phyloP scores from a whole-genome alignment of 2,329 filamentous ascomycete genomes.

The Arthroderma sp. region DNA sequence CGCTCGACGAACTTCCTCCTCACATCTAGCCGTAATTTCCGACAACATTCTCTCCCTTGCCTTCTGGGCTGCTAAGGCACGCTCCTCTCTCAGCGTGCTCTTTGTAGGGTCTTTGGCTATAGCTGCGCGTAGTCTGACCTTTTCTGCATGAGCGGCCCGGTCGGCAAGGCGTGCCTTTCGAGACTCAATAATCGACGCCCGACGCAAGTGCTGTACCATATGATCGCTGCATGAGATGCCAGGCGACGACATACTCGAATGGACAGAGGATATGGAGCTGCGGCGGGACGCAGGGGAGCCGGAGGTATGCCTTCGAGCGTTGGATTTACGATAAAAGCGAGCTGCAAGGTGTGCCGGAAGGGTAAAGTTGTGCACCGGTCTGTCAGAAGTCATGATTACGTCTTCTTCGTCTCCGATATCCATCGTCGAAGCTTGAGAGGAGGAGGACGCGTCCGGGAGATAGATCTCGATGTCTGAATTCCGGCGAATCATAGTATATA shows the following conservation, averaged over 20 bases:
- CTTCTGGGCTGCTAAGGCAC: constrained; percentile 48
- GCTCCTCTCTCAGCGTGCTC: constrained; percentile 46
- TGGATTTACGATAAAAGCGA: constrained; percentile 45
- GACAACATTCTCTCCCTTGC: constrained; percentile 51
- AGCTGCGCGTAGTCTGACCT: constrained; percentile 50
- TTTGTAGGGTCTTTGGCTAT: constrained; percentile 47
- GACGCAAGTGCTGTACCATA: constrained; percentile 51
- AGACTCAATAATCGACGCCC: constrained; percentile 50
- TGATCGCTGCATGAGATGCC: constrained; percentile 36
- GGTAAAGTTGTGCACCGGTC: constrained; percentile 28
- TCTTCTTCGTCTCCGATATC: constrained; percentile 18
- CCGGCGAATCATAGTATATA: constrained; percentile 23
- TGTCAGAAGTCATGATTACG: constrained; percentile 30
- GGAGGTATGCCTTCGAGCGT: constrained; percentile 45
- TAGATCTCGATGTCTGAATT: constrained; percentile 31
- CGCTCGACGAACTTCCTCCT: constrained; percentile 51
- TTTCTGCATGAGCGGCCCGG: constrained; percentile 51
- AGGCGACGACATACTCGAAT: constrained; percentile 44
- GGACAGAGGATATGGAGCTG: constrained; percentile 50
- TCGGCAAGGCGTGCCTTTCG: constrained; percentile 52
- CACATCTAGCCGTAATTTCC: constrained; percentile 51
- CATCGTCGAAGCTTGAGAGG: constrained; percentile 14
- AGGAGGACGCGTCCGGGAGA: constrained; percentile 21
- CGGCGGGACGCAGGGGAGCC: constrained; percentile 47
- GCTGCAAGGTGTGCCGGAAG: constrained; percentile 50